phyloP scores from a whole-genome alignment of 257 asterid species.

The Petrea volubilis region DNA sequence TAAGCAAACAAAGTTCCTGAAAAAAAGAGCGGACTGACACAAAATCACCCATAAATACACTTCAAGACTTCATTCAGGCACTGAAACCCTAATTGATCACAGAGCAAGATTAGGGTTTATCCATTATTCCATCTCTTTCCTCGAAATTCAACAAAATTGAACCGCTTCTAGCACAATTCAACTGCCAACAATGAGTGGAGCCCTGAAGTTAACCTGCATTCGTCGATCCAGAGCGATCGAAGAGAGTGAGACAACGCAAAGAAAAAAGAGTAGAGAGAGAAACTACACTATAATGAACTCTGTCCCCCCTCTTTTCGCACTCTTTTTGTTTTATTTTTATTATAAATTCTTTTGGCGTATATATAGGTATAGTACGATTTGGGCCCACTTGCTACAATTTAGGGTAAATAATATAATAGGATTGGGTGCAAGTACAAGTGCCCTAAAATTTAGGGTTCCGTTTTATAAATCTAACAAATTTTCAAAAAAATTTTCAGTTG shows the following conservation, averaged over 20 bases:
- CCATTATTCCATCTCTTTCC: constrained; percentile 19
- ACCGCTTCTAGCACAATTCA: constrained; percentile 26
- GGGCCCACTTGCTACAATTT: constrained; percentile 26
- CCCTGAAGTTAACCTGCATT: constrained; percentile 47
- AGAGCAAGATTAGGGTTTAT: constrained; percentile 48
- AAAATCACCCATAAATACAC: constrained; percentile 20
- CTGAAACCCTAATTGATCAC: constrained; percentile 45
- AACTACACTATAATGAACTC: constrained; percentile 22
- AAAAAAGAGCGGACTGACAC: background rate
- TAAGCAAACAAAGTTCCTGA: constrained; percentile 12
- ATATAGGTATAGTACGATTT: background rate
- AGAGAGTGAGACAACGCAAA: constrained; percentile 36
- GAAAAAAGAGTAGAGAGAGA: constrained; percentile 16
- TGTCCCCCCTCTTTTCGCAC: background rate
- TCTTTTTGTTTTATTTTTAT: background rate
- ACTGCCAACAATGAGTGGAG: too few species aligned
- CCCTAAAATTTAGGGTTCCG: constrained; percentile 21
- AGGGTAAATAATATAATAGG: constrained; percentile 15
- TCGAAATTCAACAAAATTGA: constrained; percentile 23
- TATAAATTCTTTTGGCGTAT: constrained; percentile 16
- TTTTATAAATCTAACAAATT: background rate
- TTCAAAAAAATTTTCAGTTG: background rate
- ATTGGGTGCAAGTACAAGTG: constrained; percentile 13
- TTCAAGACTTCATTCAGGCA: constrained; percentile 15
- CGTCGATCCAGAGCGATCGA: constrained; percentile 47